Percentiles rank a stretch among this genome's conserved stretches.
Conservation (phyloP, 140 eudicot genomes). For the Cichorium intybus region DNA sequence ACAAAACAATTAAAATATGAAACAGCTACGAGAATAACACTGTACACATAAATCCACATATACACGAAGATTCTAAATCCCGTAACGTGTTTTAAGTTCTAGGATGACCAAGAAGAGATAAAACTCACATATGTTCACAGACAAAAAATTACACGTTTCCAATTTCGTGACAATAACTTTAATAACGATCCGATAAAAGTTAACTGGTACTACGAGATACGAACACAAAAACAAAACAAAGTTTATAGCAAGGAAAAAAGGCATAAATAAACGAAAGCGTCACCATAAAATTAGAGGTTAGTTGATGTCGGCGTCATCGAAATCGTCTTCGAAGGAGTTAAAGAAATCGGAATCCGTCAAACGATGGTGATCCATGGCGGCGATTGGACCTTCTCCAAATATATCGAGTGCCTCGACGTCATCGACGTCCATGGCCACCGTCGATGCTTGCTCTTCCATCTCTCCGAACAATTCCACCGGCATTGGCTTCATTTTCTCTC, state of each 20-base stretch:
- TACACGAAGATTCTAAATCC: too few species aligned
- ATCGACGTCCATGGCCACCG: slow-evolving; percentile 84
- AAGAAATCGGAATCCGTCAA: slow-evolving; percentile 73
- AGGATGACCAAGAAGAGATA: too few species aligned
- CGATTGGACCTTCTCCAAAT: slow-evolving; percentile 66
- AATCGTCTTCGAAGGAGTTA: slow-evolving; percentile 72
- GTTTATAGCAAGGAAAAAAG: background rate
- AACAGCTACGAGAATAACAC: too few species aligned
- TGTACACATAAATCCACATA: too few species aligned
- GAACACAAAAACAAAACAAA: background rate
- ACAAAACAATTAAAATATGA: too few species aligned
- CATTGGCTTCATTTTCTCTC: slow-evolving; percentile 50
- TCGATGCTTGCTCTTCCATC: slow-evolving; percentile 58
- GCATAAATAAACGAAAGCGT: background rate
- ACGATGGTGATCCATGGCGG: slow-evolving; percentile 50
- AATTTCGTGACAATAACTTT: background rate
- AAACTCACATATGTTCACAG: background rate
- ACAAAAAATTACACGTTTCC: background rate
- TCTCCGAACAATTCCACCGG: slow-evolving; percentile 63
- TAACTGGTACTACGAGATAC: slow-evolving; percentile 1
- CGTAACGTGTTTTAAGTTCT: too few species aligned
- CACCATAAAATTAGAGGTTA: slow-evolving; percentile 9
- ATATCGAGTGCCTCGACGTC: slow-evolving; percentile 69
- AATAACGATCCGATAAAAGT: slow-evolving; percentile 2
- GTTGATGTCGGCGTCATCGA: slow-evolving; percentile 70